Evolutionary conservation across 805 yeast species (phyloP).

Genomic region (Lipomyces japonicus): DNA sequence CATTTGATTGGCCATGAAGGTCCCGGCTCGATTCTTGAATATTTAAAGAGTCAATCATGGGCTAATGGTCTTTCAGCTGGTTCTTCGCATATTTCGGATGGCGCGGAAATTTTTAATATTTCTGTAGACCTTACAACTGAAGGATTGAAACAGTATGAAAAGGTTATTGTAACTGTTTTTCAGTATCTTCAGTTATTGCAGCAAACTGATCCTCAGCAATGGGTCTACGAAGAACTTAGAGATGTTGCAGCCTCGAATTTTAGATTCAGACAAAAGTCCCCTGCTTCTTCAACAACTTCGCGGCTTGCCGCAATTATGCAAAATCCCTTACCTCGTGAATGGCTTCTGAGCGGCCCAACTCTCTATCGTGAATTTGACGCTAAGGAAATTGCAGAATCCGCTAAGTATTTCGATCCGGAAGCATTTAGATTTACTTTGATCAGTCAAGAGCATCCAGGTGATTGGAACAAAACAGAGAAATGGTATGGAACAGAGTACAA

Average conservation of each 20-base stretch:
- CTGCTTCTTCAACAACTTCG: constrained; percentile 71
- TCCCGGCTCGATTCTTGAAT: constrained; percentile 72
- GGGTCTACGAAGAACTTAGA: constrained; percentile 75
- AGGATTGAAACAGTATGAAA: constrained; percentile 60
- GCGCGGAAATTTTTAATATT: constrained; percentile 62
- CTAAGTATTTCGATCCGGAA: constrained; percentile 48
- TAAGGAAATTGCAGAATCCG: constrained; percentile 48
- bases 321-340: constrained; percentile 60
- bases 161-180: constrained; percentile 57
- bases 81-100: constrained; percentile 51
- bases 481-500: constrained; percentile 91
- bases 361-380: constrained; percentile 60
- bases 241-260: constrained; percentile 67
- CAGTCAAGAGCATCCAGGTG: constrained; percentile 49
- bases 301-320: constrained; percentile 59
- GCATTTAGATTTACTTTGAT: constrained; percentile 60
- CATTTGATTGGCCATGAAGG: constrained; percentile 94
- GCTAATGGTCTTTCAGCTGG: constrained; percentile 79
- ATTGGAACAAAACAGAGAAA: constrained; percentile 52
- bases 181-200: constrained; percentile 67
- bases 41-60: constrained; percentile 70
- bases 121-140: constrained; percentile 70
- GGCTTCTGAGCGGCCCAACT: constrained; percentile 51
- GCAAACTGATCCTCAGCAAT: constrained; percentile 60
- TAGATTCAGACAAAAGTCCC: constrained; percentile 72